Conservation (phyloP, 495 filamentous ascomycete genomes). For the Aspergillus cristatus region DNA sequence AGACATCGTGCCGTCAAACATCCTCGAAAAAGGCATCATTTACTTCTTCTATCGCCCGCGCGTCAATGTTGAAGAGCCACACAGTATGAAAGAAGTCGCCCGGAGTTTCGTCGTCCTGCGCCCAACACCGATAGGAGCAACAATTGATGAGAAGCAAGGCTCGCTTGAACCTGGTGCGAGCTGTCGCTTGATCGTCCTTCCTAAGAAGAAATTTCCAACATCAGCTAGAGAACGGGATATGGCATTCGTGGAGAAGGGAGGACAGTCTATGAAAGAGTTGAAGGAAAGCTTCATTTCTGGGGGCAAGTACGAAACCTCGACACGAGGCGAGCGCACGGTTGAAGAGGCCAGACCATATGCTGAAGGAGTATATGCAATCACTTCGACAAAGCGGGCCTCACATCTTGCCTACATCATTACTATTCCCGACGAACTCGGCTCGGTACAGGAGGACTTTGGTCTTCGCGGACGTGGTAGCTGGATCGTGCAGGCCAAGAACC, state of each 20-base stretch:
- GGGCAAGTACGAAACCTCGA: conserved; percentile 68
- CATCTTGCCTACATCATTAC: conserved; percentile 81
- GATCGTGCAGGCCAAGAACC: conserved; percentile 74
- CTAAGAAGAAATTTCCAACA: conserved; percentile 80
- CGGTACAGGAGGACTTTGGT: conserved; percentile 72
- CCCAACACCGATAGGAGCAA: conserved; percentile 60
- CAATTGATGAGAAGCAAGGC: conserved; percentile 49
- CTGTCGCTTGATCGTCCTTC: conserved; percentile 66
- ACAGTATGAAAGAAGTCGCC: conserved; percentile 61
- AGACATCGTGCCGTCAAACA: conserved; percentile 53
- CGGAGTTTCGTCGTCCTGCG: conserved; percentile 78
- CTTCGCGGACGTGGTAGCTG: conserved; percentile 65
- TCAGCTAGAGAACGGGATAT: conserved; percentile 66
- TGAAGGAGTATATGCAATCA: conserved; percentile 83
- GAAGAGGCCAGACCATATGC: conserved; percentile 67
- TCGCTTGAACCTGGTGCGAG: conserved; percentile 50
- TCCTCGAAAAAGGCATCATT: conserved; percentile 86
- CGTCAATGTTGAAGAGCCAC: conserved; percentile 63
- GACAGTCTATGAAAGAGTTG: conserved; percentile 57
- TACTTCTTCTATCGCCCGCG: conserved; percentile 87
- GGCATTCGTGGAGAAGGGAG: conserved; percentile 74
- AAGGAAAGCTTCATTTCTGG: conserved; percentile 61
- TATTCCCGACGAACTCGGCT: conserved; percentile 58
- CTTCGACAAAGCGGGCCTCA: conserved; percentile 56
- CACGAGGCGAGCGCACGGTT: conserved; percentile 56